Evolutionary conservation across 148 eudicot species (phyloP), one percentile per base, ranked within the genome.

Genomic region (Polygonum aviculare): DNA sequence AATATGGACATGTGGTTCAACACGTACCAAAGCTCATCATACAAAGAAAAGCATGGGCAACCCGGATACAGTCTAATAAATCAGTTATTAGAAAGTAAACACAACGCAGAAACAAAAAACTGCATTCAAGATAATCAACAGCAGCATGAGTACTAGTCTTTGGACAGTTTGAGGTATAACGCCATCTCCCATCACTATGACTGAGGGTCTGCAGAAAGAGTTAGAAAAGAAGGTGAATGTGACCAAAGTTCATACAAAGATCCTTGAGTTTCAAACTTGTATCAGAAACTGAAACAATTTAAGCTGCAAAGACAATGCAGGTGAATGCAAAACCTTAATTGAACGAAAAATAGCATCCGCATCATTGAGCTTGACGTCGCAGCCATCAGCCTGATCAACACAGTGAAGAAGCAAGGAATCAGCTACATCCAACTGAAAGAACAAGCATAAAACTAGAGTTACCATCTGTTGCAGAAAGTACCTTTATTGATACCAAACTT

Each of bases 171-270:
- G 93, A 87, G 85, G 84, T 87, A 52, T 87, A 88, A 31, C 97
- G 99, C 99, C 99, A 95, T 77, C 94, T 88, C 79, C 99, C 99
- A 89, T 95, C 99, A 85, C 99, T 95, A 77, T 90, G 94, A 83
- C 91, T 88, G 22, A 95, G 94, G 41, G 96, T 89, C 99, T 95
- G 86, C 12, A 70, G 74, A 75, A 77, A 74, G 74, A 22, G 15
- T 75, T 76, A 26, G 18, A 54, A 54, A 54, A 26, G 26, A 26
- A 2, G 67, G 16, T 60, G 22, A 60, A 60, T 26, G 35, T 22
- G 5, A 38, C 26, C 31, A n/a, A 57, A 31, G 11, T 10, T 31
- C 69, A 62, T 31, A 33, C 40, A 67, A 36, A 67, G 40, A 65
- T 65, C 71, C 18, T 36, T 33, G 19, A 4, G 21, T 67, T 35